Conservation (phyloP, 495 filamentous ascomycete genomes). For the Aspergillus diversus region DNA sequence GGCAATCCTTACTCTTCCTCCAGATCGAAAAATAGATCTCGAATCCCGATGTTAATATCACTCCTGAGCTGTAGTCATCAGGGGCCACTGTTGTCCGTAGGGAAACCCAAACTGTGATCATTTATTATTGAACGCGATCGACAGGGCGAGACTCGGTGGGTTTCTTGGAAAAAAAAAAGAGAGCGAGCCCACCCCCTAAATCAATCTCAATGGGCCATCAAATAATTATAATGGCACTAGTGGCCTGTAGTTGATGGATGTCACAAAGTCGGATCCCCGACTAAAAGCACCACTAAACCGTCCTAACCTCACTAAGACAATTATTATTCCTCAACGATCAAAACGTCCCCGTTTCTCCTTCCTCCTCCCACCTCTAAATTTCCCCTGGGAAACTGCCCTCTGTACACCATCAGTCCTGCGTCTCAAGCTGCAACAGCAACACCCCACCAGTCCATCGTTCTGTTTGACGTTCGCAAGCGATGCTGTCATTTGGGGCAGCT, state of each 20-base stretch:
- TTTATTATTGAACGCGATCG: slow-evolving; percentile 30
- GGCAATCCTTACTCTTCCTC: too few species aligned
- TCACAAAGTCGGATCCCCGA: slow-evolving; percentile 8
- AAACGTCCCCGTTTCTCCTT: slow-evolving; percentile 13
- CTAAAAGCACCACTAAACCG: slow-evolving; percentile 12
- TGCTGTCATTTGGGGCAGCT: slow-evolving; percentile 23
- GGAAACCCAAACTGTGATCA: background rate
- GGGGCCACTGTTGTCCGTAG: background rate
- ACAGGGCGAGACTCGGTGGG: slow-evolving; percentile 24
- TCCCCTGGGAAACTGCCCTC: slow-evolving; percentile 1
- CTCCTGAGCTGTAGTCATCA: background rate
- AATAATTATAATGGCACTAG: slow-evolving; percentile 10
- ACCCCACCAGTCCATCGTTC: background rate
- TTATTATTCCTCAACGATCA: slow-evolving; percentile 1
- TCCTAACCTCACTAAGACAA: slow-evolving; percentile 16
- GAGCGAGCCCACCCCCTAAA: background rate
- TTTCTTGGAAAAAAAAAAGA: background rate
- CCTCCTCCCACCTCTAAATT: slow-evolving; percentile 1
- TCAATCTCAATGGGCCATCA: background rate
- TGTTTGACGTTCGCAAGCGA: slow-evolving; percentile 16
- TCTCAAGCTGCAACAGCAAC: background rate
- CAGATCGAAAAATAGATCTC: too few species aligned
- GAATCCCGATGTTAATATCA: background rate
- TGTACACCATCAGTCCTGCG: background rate
- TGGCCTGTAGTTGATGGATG: slow-evolving; percentile 8